Evolutionary conservation across 495 filamentous ascomycete species (phyloP).

Genomic region (Podospora sp.): DNA sequence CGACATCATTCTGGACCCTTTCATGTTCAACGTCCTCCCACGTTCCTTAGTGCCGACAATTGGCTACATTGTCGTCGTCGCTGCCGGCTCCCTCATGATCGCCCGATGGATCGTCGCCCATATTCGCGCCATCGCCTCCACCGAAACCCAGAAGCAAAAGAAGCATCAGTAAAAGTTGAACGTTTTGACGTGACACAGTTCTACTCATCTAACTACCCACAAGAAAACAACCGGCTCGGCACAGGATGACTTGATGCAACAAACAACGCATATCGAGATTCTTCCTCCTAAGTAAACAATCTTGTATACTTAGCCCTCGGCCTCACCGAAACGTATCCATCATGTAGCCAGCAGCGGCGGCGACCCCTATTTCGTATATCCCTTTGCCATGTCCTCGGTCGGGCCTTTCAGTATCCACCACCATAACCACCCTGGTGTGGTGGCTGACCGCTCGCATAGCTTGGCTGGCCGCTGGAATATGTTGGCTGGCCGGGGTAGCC

Average conservation of each 20-base stretch:
- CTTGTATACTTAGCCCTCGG: background rate
- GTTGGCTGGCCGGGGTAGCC: conserved; percentile 19
- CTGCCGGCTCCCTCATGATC: conserved; percentile 52
- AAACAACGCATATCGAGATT: background rate
- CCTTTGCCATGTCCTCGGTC: background rate
- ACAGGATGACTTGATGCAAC: conserved; percentile 11
- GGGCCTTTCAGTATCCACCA: background rate
- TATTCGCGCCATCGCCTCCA: conserved; percentile 16
- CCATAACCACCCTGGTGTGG: conserved; percentile 21
- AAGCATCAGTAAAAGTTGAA: conserved; percentile 39
- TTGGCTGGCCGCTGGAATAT: conserved; percentile 20
- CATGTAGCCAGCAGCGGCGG: background rate
- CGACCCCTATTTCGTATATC: background rate
- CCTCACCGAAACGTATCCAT: background rate
- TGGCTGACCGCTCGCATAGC: conserved; percentile 20
- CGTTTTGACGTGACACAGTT: background rate
- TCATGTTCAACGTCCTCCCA: conserved; percentile 70
- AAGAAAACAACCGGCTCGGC: conserved; percentile 4
- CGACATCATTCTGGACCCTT: conserved; percentile 92
- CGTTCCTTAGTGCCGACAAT: conserved; percentile 69
- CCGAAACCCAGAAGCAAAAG: conserved; percentile 21
- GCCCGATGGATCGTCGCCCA: conserved; percentile 41
- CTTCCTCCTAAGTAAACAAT: conserved; percentile 13
- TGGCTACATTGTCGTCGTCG: conserved; percentile 60
- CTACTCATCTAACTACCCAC: conserved; percentile 13